Evolutionary conservation across 1,139 yeast species (phyloP), one percentile per base, ranked within the genome.

Genomic region (Yarrowia galli): DNA sequence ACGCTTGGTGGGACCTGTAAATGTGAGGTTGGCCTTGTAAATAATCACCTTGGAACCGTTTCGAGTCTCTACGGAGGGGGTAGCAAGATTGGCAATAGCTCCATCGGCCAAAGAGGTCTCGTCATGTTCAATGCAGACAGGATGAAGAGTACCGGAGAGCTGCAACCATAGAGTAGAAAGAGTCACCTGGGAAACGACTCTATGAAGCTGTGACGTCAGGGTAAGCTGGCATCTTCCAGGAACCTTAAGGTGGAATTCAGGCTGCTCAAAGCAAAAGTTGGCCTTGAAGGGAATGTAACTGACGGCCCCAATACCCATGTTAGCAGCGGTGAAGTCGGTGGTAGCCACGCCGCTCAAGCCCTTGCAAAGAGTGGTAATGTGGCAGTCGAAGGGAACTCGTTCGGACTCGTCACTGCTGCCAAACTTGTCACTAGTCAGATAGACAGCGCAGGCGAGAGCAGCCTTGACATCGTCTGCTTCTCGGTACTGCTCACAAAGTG

Each of bases 1-100:
- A 45, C 81, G 73, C 15, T 82, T 68, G 1, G 72, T 72, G 1
- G 64, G 67, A 12, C 73, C 69, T 67, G 51, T 32, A 20, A 75
- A 77, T 43, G 74, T 74, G 22, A 72, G 71, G 1, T 70, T 69
- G 15, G 68, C 56, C 54, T 74, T 75, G 28, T 73, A 73, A 12
- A 73, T 71, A 2, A 73, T 69, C 6, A 69, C 63, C 23, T 74
- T 68, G 23, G 77, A 68, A 0, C 76, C 70, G 67, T 74, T 71
- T 67, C 75, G 75, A 1, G 75, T 70, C 54, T 76, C 79, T 10
- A 71, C 65, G 8, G 68, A 63, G 28, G 70, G 69, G 16, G 70
- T 70, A 28, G 71, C 67, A 13, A 71, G 69, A 4, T 69, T 70
- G 36, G 67, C 69, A 65, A 70, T 68, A 35, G 68, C 10, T 71